Evolutionary conservation across 2,329 filamentous ascomycete species (phyloP).

Genomic region (Arthrobotrys conoides): DNA sequence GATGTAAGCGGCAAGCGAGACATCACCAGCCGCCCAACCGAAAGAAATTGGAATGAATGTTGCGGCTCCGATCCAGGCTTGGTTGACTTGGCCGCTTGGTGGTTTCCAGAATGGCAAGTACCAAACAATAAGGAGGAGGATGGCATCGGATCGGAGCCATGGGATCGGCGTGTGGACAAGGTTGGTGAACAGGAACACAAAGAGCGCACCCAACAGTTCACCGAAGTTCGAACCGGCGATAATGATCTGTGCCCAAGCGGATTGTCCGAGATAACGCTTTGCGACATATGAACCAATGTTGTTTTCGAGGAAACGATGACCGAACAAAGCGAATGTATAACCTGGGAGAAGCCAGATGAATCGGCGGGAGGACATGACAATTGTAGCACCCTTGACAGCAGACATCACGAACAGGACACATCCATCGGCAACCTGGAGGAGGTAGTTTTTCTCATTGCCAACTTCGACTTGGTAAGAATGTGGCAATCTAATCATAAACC

Average conservation of each 20-base stretch:
- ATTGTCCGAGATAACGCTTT: conserved; percentile 69
- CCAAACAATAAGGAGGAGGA: conserved; percentile 68
- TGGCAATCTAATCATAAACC: conserved; percentile 70
- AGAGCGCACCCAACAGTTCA: conserved; percentile 70
- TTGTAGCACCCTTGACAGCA: conserved; percentile 69
- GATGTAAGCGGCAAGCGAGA: conserved; percentile 71
- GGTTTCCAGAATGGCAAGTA: conserved; percentile 55
- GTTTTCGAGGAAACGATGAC: conserved; percentile 71
- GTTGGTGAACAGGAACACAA: conserved; percentile 71
- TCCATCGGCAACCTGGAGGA: conserved; percentile 61
- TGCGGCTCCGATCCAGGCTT: conserved; percentile 70
- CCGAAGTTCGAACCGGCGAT: conserved; percentile 71
- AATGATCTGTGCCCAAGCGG: conserved; percentile 71
- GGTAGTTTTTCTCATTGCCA: conserved; percentile 48
- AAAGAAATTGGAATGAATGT: conserved; percentile 70
- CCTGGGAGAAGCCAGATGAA: conserved; percentile 71
- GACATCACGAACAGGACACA: conserved; percentile 70
- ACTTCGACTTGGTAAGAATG: conserved; percentile 64
- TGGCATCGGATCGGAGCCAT: conserved; percentile 70
- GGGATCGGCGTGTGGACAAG: conserved; percentile 70
- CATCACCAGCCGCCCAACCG: conserved; percentile 71
- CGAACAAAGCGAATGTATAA: conserved; percentile 71
- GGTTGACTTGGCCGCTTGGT: conserved; percentile 66
- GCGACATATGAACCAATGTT: conserved; percentile 70
- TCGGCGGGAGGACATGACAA: conserved; percentile 69